Evolutionary conservation across 148 eudicot genomes (phyloP), one percentile per base, ranked within the genome.

Genomic region (Rhododendron griersonianum): DNA sequence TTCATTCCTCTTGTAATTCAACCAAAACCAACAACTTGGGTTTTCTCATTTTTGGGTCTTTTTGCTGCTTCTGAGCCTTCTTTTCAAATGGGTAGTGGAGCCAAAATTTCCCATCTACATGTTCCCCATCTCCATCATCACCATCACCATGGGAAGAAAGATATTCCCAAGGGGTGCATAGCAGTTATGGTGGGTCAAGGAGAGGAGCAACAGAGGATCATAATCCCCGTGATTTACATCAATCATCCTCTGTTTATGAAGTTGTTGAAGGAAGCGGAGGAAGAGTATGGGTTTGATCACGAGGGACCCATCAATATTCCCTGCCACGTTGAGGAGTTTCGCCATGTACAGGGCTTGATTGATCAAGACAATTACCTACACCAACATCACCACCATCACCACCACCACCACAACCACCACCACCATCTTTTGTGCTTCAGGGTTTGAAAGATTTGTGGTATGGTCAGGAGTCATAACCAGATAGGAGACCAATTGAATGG

Each of bases 231-330:
- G n/a, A 83, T 89, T 2, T 95, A 97, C 86, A 89, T 93, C 7
- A 94, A 95, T 51, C 99, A 97, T 47, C 99, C 99, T 15, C 80
- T 93, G 44, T 97, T 97, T 80, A 55, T 92, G 84, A 89, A 92
- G 57, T 81, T 97, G 55, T 89, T 97, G 78, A 93, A 95, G 83
- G 96, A 92, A 86, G 96, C 98, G 21, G 98, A 97, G 83, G 93
- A 97, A 79, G 99, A 94, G 87, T 97, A 93, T 50, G 99, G 98
- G 4, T 97, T 97, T 84, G 90, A 94, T 65, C 96, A 96, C 14
- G 61, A 90, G 2, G 99, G 99, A 0, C 99, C 98, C 13, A 92
- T 97, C 74, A 94, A 90, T 67, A 93, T 97, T 13, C 99, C 99
- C 7, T 97, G 98, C 89, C 93, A 93, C 74, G 96, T 95, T 19